These are phyloP conservation scores for Maudiozyma pseudohumilis DNA, from an alignment of 805 yeast species.

Conservation along the genomic window DNA sequence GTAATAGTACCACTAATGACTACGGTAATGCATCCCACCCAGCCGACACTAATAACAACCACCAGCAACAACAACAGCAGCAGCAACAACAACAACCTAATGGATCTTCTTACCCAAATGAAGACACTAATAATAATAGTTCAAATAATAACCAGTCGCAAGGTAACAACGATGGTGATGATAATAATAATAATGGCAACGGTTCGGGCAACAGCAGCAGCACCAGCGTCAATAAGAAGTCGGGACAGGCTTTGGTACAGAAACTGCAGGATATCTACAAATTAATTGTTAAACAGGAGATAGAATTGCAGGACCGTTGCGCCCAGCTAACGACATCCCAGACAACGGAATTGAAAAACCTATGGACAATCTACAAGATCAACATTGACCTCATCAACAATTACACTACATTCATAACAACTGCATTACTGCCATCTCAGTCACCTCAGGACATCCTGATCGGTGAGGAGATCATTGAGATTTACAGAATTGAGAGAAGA, in stretches of 20 bases:
- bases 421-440: constrained; percentile 63
- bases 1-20: neutral
- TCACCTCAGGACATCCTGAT: constrained; percentile 33
- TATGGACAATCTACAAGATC: constrained; percentile 64
- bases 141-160: constrained; percentile 4
- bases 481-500: constrained; percentile 68
- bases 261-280: constrained; percentile 69
- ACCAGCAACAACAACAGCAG: neutral
- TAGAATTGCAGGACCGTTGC: constrained; percentile 62
- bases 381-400: constrained; percentile 57
- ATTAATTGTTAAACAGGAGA: constrained; percentile 55
- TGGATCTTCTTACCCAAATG: neutral
- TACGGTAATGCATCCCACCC: constrained; percentile 1
- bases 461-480: constrained; percentile 66
- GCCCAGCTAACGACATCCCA: constrained; percentile 46
- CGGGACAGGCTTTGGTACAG: constrained; percentile 46
- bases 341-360: constrained; percentile 48
- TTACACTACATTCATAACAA: constrained; percentile 60
- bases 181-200: constrained; percentile 10
- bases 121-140: constrained; percentile 3
- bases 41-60: neutral
- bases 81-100: no score
- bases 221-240: constrained; percentile 18
- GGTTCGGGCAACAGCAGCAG: constrained; percentile 7
- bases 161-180: constrained; percentile 3